Conservation (phyloP, 2,329 filamentous ascomycete genomes). For the Exophiala viscosa region DNA sequence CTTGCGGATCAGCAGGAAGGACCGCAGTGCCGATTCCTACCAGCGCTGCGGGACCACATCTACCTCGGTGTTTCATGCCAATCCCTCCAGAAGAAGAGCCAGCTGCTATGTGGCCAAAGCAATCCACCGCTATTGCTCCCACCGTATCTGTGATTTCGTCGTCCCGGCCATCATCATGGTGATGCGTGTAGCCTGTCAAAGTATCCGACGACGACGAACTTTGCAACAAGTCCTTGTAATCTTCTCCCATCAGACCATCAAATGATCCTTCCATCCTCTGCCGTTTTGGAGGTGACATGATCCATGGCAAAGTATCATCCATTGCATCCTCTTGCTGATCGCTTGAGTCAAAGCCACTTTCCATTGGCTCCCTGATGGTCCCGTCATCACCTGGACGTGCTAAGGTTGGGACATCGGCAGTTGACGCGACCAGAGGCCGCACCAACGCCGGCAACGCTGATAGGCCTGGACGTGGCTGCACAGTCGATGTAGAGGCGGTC, state of each 20-base stretch:
- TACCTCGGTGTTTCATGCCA: slow-evolving; percentile 93
- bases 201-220: background rate
- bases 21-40: slow-evolving; percentile 89
- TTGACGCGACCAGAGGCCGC: slow-evolving; percentile 17
- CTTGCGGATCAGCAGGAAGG: slow-evolving; percentile 69
- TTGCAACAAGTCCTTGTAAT: background rate
- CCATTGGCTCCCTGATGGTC: background rate
- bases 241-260: slow-evolving; percentile 14
- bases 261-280: slow-evolving; percentile 20
- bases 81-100: slow-evolving; percentile 96
- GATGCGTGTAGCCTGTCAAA: background rate
- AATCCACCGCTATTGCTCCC: slow-evolving; percentile 89
- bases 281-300: slow-evolving; percentile 14
- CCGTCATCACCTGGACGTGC: slow-evolving; percentile 1
- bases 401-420: slow-evolving; percentile 17
- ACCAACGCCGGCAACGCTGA: slow-evolving; percentile 11
- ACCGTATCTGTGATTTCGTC: slow-evolving; percentile 88
- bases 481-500: background rate
- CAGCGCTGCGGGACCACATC: slow-evolving; percentile 86
- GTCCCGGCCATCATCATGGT: slow-evolving; percentile 26
- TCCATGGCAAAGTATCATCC: slow-evolving; percentile 17
- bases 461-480: slow-evolving; percentile 5
- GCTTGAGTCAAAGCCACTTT: slow-evolving; percentile 3
- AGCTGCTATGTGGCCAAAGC: slow-evolving; percentile 80
- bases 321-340: slow-evolving; percentile 11